These are phyloP conservation scores for Lecanoromycetidae sp. DNA, from an alignment of 2,329 filamentous ascomycete species.

Conservation along the genomic window DNA sequence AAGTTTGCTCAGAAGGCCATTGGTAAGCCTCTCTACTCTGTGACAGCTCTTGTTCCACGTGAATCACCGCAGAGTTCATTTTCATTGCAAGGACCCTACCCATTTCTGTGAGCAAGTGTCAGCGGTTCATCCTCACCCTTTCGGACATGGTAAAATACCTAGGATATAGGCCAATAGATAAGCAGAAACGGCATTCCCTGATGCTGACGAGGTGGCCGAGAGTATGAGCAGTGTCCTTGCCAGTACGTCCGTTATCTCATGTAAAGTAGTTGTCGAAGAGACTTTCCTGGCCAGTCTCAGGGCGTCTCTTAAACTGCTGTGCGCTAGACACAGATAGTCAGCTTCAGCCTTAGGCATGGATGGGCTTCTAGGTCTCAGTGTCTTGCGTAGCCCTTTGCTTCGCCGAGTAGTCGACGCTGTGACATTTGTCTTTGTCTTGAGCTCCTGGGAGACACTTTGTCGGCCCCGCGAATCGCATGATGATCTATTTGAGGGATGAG, in stretches of 20 bases:
- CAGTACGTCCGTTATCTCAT: constrained; percentile 6
- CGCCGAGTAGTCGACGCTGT: constrained; percentile 1
- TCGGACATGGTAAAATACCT: not conserved
- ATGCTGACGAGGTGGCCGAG: constrained; percentile 1
- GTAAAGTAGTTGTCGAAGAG: constrained; percentile 9
- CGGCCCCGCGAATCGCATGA: not conserved
- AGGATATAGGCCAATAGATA: not conserved
- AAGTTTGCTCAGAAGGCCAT: constrained; percentile 10
- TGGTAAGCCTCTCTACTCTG: not conserved
- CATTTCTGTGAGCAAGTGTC: constrained; percentile 1
- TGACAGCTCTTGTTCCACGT: constrained; percentile 7
- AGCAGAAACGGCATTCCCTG: not conserved
- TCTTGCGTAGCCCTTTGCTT: not conserved
- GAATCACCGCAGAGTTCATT: constrained; percentile 14
- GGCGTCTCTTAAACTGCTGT: not conserved
- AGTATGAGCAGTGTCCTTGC: constrained; percentile 6
- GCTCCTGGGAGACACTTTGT: not conserved
- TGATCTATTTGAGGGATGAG: constrained; percentile 55
- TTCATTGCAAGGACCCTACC: constrained; percentile 17
- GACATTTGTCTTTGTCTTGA: not conserved
- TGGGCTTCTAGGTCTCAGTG: not conserved
- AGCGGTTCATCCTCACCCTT: not conserved
- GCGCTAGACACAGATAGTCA: constrained; percentile 6
- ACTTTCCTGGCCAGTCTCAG: not conserved
- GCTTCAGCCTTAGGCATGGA: not conserved